phyloP scores from a whole-genome alignment of 1,284 basidiomycete species.

The Austroboletus niveus region DNA sequence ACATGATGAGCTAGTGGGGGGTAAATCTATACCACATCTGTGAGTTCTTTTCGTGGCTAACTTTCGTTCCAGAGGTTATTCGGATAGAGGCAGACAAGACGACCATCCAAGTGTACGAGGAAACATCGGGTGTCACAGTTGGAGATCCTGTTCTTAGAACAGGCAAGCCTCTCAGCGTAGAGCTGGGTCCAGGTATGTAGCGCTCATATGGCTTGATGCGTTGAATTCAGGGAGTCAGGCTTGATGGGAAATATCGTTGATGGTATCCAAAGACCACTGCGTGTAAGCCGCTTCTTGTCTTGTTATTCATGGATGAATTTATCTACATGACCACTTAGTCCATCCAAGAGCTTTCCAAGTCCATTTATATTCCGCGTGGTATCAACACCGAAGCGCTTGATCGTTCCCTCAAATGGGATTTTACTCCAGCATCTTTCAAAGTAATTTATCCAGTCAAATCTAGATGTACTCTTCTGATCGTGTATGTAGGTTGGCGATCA shows the following conservation, averaged over 20 bases:
- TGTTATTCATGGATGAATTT: constrained; percentile 9
- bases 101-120: constrained; percentile 99
- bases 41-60: constrained; percentile 16
- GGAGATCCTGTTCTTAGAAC: constrained; percentile 97
- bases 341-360: constrained; percentile 95
- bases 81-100: constrained; percentile 96
- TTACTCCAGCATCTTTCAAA: constrained; percentile 83
- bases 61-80: constrained; percentile 77
- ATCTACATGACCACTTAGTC: constrained; percentile 49
- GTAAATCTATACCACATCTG: constrained; percentile 39
- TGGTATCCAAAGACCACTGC: constrained; percentile 90
- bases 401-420: constrained; percentile 92
- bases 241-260: constrained; percentile 99
- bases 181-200: constrained; percentile 86
- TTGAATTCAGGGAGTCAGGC: constrained; percentile 45
- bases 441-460: constrained; percentile 36
- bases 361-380: constrained; percentile 98
- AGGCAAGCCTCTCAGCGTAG: constrained; percentile 96
- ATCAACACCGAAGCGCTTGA: constrained; percentile 98
- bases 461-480: constrained; percentile 15
- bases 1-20: constrained; percentile 95
- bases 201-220: not conserved
- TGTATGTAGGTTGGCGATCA: constrained; percentile 84
- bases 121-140: constrained; percentile 96
- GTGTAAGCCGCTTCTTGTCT: constrained; percentile 47